phyloP scores from a whole-genome alignment of 257 asterid genomes.

The Solanum pimpinellifolium region DNA sequence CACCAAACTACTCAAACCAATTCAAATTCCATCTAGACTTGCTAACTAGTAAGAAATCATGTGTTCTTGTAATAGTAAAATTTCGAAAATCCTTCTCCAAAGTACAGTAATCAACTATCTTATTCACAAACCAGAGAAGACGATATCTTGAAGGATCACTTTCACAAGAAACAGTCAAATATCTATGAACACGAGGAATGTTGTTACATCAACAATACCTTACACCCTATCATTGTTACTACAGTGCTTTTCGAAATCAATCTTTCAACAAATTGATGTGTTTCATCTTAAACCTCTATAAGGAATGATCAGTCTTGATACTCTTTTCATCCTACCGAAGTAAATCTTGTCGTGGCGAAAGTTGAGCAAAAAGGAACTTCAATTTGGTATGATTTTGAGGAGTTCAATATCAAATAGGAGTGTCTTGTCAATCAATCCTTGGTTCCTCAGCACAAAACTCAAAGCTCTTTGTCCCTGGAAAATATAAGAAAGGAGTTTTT shows the following conservation, averaged over 20 bases:
- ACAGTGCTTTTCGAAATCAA: background rate
- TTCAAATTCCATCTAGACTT: background rate
- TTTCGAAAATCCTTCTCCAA: background rate
- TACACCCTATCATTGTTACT: background rate
- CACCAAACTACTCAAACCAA: background rate
- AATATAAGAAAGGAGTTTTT: background rate
- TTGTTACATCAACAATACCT: background rate
- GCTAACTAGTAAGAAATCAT: background rate
- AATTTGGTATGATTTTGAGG: slow-evolving; percentile 60
- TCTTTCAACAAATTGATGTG: background rate
- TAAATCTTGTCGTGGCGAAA: background rate
- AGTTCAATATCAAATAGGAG: slow-evolving; percentile 94
- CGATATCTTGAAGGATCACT: background rate
- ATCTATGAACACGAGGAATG: background rate
- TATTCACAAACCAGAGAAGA: background rate
- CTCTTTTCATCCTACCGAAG: background rate
- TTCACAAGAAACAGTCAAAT: background rate
- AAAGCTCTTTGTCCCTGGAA: slow-evolving; percentile 93
- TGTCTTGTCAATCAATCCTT: slow-evolving; percentile 90
- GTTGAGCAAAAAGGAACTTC: slow-evolving; percentile 3
- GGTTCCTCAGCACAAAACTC: slow-evolving; percentile 87
- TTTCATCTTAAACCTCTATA: background rate
- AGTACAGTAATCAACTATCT: background rate
- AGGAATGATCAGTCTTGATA: background rate
- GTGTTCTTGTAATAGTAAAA: background rate